Evolutionary conservation across 129 eudicot species (phyloP).

Genomic region (Daucus carota): DNA sequence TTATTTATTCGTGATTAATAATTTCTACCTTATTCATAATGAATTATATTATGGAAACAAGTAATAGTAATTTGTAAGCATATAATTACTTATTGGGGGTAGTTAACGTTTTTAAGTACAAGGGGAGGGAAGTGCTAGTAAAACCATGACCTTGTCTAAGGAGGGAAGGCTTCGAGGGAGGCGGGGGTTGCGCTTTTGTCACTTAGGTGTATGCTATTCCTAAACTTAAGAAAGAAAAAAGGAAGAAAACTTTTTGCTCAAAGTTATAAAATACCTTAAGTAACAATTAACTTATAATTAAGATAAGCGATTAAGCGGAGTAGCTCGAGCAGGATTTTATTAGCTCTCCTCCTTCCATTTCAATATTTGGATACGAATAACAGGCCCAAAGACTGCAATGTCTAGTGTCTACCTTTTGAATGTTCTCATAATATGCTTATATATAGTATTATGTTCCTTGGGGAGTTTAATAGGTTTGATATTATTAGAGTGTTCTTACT

Average conservation of each 20-base stretch:
- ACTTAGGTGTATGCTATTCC: neutral
- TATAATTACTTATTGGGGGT: neutral
- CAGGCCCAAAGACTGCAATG: neutral
- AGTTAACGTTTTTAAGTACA: neutral
- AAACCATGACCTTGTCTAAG: neutral
- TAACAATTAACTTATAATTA: neutral
- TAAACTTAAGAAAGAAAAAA: neutral
- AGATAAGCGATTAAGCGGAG: neutral
- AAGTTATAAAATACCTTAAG: neutral
- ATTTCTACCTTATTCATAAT: neutral
- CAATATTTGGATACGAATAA: neutral
- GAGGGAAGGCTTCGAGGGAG: neutral
- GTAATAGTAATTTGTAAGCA: neutral
- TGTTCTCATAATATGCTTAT: neutral
- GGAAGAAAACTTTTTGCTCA: neutral
- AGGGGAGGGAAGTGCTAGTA: neutral
- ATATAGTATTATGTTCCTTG: neutral
- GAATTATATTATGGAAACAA: neutral
- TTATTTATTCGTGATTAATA: neutral
- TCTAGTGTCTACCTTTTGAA: slow-evolving; percentile 1
- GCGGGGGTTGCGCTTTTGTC: neutral
- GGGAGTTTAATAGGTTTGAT: slow-evolving; percentile 3
- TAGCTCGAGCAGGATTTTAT: neutral
- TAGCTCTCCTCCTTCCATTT: neutral
- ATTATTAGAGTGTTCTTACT: neutral